A percentile compares a stretch with the other conserved stretches of the same genome.
Conservation (phyloP, 257 asterid genomes). For the Solanum pennellii region DNA sequence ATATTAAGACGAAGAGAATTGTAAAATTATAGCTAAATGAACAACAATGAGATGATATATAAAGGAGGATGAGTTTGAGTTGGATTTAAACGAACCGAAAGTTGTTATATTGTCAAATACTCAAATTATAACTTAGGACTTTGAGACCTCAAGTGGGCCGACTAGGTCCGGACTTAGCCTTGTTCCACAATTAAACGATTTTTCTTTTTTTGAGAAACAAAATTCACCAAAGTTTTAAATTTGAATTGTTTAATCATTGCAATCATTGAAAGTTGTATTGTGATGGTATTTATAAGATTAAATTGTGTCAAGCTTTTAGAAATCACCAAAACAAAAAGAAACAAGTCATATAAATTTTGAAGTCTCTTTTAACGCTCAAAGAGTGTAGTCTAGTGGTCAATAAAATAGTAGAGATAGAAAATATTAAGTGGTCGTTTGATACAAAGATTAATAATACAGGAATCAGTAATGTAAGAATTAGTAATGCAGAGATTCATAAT, state of each 20-base stretch:
- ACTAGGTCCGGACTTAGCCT: neutral
- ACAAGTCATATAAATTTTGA: neutral
- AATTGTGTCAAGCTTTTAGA: neutral
- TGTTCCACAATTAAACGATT: neutral
- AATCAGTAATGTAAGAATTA: too few species aligned
- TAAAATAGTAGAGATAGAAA: too few species aligned
- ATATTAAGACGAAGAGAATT: too few species aligned
- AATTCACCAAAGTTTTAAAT: neutral
- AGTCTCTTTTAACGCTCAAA: neutral
- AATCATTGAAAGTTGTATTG: too few species aligned
- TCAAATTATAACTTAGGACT: neutral
- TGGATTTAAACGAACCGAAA: neutral
- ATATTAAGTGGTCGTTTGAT: fast-evolving
- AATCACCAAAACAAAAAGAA: too few species aligned
- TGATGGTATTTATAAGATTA: neutral
- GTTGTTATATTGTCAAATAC: too few species aligned
- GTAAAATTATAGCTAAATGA: neutral
- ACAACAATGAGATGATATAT: neutral
- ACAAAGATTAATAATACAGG: too few species aligned
- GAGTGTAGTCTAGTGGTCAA: too few species aligned
- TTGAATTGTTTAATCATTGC: neutral
- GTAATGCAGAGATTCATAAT: too few species aligned
- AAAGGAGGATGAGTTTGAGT: neutral
- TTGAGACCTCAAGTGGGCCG: neutral
- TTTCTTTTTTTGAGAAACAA: neutral